These are phyloP conservation scores for Phylloporus arenicola DNA, from an alignment of 768 basidiomycete species.

Conservation along the genomic window DNA sequence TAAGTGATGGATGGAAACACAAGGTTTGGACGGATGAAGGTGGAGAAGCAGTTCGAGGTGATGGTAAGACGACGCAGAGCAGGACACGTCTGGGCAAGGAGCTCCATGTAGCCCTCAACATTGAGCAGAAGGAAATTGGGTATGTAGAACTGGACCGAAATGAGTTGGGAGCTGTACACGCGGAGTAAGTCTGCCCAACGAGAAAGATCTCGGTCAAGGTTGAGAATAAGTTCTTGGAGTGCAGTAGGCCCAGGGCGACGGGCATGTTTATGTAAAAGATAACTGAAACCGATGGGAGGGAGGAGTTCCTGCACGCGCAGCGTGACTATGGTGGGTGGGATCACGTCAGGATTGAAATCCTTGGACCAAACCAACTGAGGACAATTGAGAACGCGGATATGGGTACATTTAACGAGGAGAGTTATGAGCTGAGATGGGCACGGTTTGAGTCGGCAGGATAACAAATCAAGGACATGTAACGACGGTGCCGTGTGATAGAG, in stretches of 20 bases:
- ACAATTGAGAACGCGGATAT: conserved; percentile 15
- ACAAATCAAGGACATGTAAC: conserved; percentile 21
- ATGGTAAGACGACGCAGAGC: conserved; percentile 18
- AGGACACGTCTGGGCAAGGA: conserved; percentile 14
- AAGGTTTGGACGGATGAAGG: not conserved
- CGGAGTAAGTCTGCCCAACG: conserved; percentile 13
- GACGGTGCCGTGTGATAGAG: conserved; percentile 12
- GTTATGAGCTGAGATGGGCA: not conserved
- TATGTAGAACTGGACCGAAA: conserved; percentile 12
- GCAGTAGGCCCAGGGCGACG: not conserved
- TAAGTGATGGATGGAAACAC: conserved; percentile 14
- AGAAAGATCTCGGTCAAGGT: not conserved
- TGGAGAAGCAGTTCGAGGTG: conserved; percentile 1
- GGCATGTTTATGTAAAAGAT: not conserved
- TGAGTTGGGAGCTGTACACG: conserved; percentile 12
- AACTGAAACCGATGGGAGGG: not conserved
- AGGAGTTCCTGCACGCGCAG: conserved; percentile 5
- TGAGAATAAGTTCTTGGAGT: conserved; percentile 18
- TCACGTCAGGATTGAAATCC: not conserved
- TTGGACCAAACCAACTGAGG: conserved; percentile 8
- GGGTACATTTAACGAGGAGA: conserved; percentile 10
- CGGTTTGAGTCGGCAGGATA: not conserved
- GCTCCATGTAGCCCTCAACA: not conserved
- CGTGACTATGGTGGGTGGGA: conserved; percentile 13
- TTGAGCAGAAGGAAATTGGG: not conserved